Evolutionary conservation across 1,139 yeast genomes (phyloP), one percentile per base, ranked within the genome.

Genomic region (Blastobotrys elegans): DNA sequence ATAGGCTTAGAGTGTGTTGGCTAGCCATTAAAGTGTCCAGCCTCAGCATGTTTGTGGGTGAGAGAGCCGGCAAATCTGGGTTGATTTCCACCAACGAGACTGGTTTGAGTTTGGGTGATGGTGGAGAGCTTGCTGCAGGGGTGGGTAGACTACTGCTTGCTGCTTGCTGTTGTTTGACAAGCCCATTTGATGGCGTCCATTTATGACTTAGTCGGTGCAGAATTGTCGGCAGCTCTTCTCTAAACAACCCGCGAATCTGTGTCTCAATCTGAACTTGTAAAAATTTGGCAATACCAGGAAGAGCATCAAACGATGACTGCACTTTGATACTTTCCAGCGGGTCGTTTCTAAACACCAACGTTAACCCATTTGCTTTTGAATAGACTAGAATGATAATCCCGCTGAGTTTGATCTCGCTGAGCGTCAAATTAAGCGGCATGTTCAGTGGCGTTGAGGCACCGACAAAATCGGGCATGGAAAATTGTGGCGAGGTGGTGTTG

Each of bases 381-480:
- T 85, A 88, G 2, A 88, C 96, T 54, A 87, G 79, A 49, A 88
- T 84, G 18, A 90, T 89, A 52, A 88, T 87, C 2, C 95, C 95
- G 50, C 83, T 79, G 45, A 88, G 73, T 55, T 76, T 76, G 52
- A 88, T 82, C 53, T 84, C 84, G 35, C 89, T 79, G 45, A 88
- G 70, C 41, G 83, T 83, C 54, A 88, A 72, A 60, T 84, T 87
- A 57, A 88, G 72, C 2, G 96, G 96, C 51, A 88, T 77, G 17
- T 86, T 82, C 60, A 88, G 80, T 26, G 85, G 79, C 47, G 82
- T 81, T 44, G 79, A 74, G 6, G 92, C 80, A 4, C 83, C 74
- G 20, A 80, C 72, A 57, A 87, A 84, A 27, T 75, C 72, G 0
- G 95, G 95, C 31, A 79, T 72, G 4, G 82, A 73, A 60, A 86